Base-by-base conservation (phyloP, 768 basidiomycete species). In the Omphalotus guepiniiformis region DNA sequence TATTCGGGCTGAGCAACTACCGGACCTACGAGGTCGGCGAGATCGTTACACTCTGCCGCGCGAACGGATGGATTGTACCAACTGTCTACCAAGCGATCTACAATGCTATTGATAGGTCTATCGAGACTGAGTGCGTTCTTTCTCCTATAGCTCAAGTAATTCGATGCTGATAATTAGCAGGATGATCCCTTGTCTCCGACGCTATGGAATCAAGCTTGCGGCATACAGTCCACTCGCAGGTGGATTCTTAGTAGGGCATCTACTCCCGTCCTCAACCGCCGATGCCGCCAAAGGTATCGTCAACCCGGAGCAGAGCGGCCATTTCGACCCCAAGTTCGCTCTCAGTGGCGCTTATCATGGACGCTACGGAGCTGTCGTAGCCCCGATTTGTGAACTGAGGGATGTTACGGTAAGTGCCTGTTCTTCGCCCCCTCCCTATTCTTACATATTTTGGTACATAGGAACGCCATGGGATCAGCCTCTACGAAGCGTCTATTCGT, bases 1-100 rank as follows among this genome's bases (percentile, higher is more conserved):
- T 68, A 6, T 71, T 78, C 39, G 75, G 76, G 7, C 56, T 78
- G 42, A 75, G 74, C 47, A 78, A 78, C 59, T 78, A 58, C 39
- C 61, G 73, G 0, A 56, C 76, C 2, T 78, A 74, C 72, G 76
- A 78, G 59, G 73, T 70, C 29, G 21, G 59, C 1, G 75, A 77
- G 51, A 58, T 78, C 28, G 70, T 75, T 2, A 63, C 66, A 2
- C 74, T 77, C 15, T 76, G 75, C 58, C 73, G 65, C 44, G 63
- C 64, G 11, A 73, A 72, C 4, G 64, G 64, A 11, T 78, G 64
- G 53, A 62, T 77, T 3, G 53, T 61, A 42, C 76, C 76, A 4
- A 73, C 62, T 42, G 68, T 76, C 6, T 78, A 76, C 46, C 73
- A 78, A 61, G 75, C 63, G 72, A 70, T 39, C 15, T 65, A 45